Conservation (phyloP, 2,329 filamentous ascomycete species). For the Ambrosiella beaveri region DNA sequence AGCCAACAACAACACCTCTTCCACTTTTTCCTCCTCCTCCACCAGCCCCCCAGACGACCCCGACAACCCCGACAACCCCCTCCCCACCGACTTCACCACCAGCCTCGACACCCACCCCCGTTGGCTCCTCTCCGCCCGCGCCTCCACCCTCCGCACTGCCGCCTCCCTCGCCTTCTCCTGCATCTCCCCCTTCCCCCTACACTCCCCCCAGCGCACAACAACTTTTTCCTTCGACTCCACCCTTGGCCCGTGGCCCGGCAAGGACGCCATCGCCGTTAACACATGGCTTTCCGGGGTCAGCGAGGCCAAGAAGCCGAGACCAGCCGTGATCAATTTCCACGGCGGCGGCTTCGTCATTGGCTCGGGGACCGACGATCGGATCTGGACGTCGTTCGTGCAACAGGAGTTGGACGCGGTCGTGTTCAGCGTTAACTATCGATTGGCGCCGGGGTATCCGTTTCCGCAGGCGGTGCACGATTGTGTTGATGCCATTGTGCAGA, state of each 20-base stretch:
- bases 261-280: slow-evolving; percentile 29
- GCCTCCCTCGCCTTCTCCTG: slow-evolving; percentile 24
- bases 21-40: background rate
- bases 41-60: background rate
- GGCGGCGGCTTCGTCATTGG: slow-evolving; percentile 51
- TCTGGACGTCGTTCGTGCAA: slow-evolving; percentile 38
- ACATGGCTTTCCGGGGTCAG: slow-evolving; percentile 23
- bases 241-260: slow-evolving; percentile 20
- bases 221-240: slow-evolving; percentile 27
- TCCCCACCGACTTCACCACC: slow-evolving; percentile 24
- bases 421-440: slow-evolving; percentile 49
- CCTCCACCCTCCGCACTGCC: slow-evolving; percentile 27
- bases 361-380: slow-evolving; percentile 43
- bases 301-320: slow-evolving; percentile 13
- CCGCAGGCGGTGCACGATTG: slow-evolving; percentile 49
- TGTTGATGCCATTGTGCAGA: slow-evolving; percentile 44
- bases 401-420: slow-evolving; percentile 37
- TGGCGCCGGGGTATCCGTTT: slow-evolving; percentile 47
- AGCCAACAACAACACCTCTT: background rate
- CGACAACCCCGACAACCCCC: slow-evolving; percentile 9
- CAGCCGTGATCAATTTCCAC: slow-evolving; percentile 48
- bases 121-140: slow-evolving; percentile 27
- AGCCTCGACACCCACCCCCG: slow-evolving; percentile 27
- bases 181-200: slow-evolving; percentile 5
- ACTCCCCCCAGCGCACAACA: background rate